Percentiles rank a stretch among this genome's conserved stretches.
Evolutionary conservation across 169 alveolate species (phyloP).

Genomic region (Perkinsus olseni): DNA sequence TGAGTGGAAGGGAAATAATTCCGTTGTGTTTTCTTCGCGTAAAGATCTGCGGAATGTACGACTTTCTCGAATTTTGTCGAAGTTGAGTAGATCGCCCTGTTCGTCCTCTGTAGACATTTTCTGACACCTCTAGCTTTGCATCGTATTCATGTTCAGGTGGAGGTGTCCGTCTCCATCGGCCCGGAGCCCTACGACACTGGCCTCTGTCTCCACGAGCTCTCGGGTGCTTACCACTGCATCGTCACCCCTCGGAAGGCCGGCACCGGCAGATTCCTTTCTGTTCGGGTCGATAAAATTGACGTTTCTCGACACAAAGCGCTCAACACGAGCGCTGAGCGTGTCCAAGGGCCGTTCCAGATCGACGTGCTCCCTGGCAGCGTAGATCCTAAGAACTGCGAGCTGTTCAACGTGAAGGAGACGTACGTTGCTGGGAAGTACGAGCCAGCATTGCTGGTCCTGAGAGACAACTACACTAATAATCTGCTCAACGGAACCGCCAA

Average conservation of each 20-base stretch:
- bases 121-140: neutral
- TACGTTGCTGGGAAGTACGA: conserved; percentile 10
- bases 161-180: neutral
- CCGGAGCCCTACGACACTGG: neutral
- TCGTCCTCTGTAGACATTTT: too few species aligned
- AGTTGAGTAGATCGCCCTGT: too few species aligned
- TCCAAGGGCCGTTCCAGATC: conserved; percentile 15
- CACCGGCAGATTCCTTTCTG: neutral
- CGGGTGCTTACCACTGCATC: neutral
- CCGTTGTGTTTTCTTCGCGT: neutral
- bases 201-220: neutral
- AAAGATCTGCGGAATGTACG: too few species aligned
- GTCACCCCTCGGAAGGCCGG: conserved; percentile 2
- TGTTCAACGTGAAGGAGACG: neutral
- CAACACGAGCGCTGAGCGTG: neutral
- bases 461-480: neutral
- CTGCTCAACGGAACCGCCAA: neutral
- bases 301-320: neutral
- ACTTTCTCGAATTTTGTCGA: too few species aligned
- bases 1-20: neutral
- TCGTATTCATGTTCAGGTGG: neutral
- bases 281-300: neutral
- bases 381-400: neutral
- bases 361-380: conserved; percentile 5
- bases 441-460: conserved; percentile 8